Evolutionary conservation across 495 filamentous ascomycete species (phyloP).

Genomic region (Antarctomyces pellizariae): DNA sequence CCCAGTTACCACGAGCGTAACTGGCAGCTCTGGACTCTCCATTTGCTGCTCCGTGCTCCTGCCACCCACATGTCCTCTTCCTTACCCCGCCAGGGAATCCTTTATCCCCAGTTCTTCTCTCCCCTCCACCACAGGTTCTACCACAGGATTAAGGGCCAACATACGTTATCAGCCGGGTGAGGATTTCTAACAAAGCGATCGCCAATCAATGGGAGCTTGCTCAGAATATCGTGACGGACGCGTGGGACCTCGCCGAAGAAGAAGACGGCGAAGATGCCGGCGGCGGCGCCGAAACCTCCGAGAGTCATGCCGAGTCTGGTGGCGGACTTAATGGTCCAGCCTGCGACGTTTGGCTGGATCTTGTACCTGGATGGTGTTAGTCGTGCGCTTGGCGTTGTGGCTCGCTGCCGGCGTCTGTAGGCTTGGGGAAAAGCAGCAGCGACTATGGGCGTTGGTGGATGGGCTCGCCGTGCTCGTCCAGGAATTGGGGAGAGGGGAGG

Average conservation of each 20-base stretch:
- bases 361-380: conserved; percentile 36
- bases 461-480: background rate
- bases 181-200: conserved; percentile 31
- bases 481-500: background rate
- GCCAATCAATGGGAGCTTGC: conserved; percentile 36
- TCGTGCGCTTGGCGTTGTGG: too few relatives aligned
- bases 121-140: background rate
- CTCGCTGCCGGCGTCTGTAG: too few relatives aligned
- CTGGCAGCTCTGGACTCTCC: too few relatives aligned
- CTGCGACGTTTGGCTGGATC: conserved; percentile 22
- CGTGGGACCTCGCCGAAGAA: conserved; percentile 49
- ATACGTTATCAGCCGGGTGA: conserved; percentile 36
- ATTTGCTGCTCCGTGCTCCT: too few relatives aligned
- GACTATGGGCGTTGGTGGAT: conserved; percentile 2
- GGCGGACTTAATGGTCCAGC: conserved; percentile 21
- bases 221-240: conserved; percentile 39
- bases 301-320: conserved; percentile 25
- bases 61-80: background rate
- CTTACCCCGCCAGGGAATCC: background rate
- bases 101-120: background rate
- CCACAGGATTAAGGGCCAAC: conserved; percentile 3
- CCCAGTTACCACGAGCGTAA: too few relatives aligned
- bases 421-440: too few relatives aligned
- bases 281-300: conserved; percentile 33
- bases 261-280: conserved; percentile 39